These are phyloP conservation scores for Pholiota molesta DNA, from an alignment of 768 basidiomycete species.

Conservation along the genomic window DNA sequence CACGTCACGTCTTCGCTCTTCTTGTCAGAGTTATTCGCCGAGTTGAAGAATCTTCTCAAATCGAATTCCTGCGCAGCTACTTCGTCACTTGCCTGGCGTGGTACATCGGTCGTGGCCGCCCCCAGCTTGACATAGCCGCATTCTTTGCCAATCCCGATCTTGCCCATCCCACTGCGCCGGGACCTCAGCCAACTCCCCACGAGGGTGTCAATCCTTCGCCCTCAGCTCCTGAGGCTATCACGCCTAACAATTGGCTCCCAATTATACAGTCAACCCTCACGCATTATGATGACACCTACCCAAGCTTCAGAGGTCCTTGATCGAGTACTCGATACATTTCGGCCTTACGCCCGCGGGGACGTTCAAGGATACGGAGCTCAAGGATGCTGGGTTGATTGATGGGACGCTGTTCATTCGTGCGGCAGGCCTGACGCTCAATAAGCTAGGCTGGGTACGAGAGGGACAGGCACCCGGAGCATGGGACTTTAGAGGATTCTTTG, in stretches of 20 bases:
- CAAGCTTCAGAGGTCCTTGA: conserved; percentile 56
- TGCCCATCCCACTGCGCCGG: conserved; percentile 17
- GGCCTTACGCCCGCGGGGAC: conserved; percentile 37
- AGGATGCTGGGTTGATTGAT: conserved; percentile 51
- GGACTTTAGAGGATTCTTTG: conserved; percentile 28
- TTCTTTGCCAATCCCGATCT: conserved; percentile 44
- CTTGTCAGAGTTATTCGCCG: conserved; percentile 42
- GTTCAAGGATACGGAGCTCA: conserved; percentile 24
- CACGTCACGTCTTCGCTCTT: conserved; percentile 63
- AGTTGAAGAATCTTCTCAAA: conserved; percentile 34
- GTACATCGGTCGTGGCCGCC: conserved; percentile 59
- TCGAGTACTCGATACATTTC: conserved; percentile 50
- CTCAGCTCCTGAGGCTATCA: conserved; percentile 34
- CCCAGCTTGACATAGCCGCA: conserved; percentile 43
- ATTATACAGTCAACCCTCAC: conserved; percentile 53
- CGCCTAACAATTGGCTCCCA: conserved; percentile 60
- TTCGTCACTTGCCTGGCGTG: conserved; percentile 48
- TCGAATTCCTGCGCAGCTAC: conserved; percentile 52
- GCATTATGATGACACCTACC: conserved; percentile 57
- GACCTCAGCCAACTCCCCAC: conserved; percentile 26
- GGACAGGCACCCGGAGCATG: conserved; percentile 24
- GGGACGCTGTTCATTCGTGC: conserved; percentile 60
- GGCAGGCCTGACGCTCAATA: conserved; percentile 50
- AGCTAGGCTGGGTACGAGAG: conserved; percentile 33
- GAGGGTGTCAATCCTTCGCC: conserved; percentile 23